Evolutionary conservation across 2,329 filamentous ascomycete genomes (phyloP).

Genomic region (Aureobasidium namibiae): DNA sequence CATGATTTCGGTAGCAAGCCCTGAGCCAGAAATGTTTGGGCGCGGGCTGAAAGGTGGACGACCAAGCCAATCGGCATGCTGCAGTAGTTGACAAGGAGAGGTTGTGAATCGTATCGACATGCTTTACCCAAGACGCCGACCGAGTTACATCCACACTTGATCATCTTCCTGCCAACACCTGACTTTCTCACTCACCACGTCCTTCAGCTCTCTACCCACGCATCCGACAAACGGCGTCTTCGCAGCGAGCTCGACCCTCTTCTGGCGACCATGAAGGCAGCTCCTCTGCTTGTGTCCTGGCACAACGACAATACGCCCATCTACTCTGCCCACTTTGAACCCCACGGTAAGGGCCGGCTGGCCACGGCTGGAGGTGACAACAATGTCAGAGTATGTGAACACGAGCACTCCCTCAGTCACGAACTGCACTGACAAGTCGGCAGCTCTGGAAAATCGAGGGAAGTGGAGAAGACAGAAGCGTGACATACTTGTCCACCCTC

Average conservation of each 20-base stretch:
- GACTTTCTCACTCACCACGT: not conserved
- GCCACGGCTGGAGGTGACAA: conserved; percentile 95
- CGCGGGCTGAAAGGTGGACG: not conserved
- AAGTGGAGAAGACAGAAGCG: conserved; percentile 76
- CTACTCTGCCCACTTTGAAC: conserved; percentile 96
- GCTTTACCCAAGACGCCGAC: not conserved
- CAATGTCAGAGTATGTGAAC: conserved; percentile 69
- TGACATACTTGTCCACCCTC: conserved; percentile 86
- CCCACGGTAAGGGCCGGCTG: conserved; percentile 78
- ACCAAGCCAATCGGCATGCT: conserved; percentile 7
- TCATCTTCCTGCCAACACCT: not conserved
- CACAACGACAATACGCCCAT: conserved; percentile 95
- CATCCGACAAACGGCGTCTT: not conserved
- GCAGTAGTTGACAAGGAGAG: conserved; percentile 7
- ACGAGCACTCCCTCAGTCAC: conserved; percentile 13
- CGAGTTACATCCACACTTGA: not conserved
- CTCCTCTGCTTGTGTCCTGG: conserved; percentile 96
- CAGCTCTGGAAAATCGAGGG: conserved; percentile 87
- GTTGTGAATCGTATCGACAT: conserved; percentile 7
- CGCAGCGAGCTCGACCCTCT: not conserved
- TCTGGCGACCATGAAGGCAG: conserved; percentile 68
- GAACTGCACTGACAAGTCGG: conserved; percentile 11
- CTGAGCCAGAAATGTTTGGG: not conserved
- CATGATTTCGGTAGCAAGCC: not conserved
- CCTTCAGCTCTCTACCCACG: not conserved